phyloP scores from a whole-genome alignment of 805 yeast genomes.

The Yarrowia alimentaria region DNA sequence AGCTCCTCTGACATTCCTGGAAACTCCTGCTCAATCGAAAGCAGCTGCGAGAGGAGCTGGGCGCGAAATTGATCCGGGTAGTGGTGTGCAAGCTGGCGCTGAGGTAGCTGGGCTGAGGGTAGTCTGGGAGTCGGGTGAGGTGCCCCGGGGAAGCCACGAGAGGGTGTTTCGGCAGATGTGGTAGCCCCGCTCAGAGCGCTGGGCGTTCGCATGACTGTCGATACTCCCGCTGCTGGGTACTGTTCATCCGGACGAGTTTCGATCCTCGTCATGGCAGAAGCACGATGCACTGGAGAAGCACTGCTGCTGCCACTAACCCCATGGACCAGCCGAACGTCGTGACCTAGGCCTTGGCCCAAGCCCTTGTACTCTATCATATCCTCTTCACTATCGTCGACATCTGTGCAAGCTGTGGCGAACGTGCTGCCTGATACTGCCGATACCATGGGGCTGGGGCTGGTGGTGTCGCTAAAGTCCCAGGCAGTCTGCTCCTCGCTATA shows the following conservation, averaged over 20 bases:
- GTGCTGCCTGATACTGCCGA: conserved; percentile 2
- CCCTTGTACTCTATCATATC: background rate
- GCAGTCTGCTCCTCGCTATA: conserved; percentile 10
- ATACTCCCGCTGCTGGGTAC: too few species aligned
- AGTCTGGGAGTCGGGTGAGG: too few species aligned
- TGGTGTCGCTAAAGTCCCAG: conserved; percentile 6
- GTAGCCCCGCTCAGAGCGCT: too few species aligned
- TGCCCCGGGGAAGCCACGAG: too few species aligned
- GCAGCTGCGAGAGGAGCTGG: conserved; percentile 8
- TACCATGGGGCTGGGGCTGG: background rate
- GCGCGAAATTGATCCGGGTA: conserved; percentile 11
- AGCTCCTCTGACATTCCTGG: conserved; percentile 20
- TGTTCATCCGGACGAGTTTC: conserved; percentile 8
- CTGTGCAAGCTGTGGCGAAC: conserved; percentile 1
- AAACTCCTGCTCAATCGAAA: conserved; percentile 25
- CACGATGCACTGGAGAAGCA: background rate
- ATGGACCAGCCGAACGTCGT: too few species aligned
- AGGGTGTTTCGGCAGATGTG: too few species aligned
- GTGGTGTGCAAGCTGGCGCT: too few species aligned
- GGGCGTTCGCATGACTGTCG: too few species aligned
- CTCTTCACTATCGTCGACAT: background rate
- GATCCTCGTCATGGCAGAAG: background rate
- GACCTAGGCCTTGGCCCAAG: background rate
- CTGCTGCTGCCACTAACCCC: too few species aligned
- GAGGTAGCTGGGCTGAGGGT: too few species aligned